These are phyloP conservation scores for Vaccinium myrtillus DNA, from an alignment of 148 eudicot species.

Conservation along the genomic window DNA sequence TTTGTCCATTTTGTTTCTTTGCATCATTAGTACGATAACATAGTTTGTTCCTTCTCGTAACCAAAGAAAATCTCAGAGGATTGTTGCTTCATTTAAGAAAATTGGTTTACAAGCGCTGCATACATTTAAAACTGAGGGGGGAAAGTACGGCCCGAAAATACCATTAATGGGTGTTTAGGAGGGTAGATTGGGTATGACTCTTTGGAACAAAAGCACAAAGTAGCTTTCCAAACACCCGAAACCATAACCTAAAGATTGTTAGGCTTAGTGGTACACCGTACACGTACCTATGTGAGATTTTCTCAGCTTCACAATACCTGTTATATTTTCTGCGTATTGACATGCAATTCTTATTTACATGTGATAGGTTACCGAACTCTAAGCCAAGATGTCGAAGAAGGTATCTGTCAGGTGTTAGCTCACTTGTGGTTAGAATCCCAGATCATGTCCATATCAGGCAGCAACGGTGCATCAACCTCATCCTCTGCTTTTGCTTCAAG, in stretches of 20 bases:
- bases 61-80: too few relatives aligned
- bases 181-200: too few relatives aligned
- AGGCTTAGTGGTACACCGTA: neutral
- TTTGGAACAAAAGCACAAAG: neutral
- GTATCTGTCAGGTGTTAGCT: slow-evolving; percentile 80
- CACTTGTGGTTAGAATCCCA: slow-evolving; percentile 73
- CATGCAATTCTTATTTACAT: neutral
- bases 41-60: too few relatives aligned
- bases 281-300: neutral
- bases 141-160: neutral
- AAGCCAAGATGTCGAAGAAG: slow-evolving; percentile 82
- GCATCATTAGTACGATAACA: neutral
- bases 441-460: slow-evolving; percentile 33
- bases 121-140: too few relatives aligned
- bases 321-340: slow-evolving; percentile 13
- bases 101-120: neutral
- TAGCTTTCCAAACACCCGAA: too few relatives aligned
- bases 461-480: slow-evolving; percentile 38
- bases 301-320: neutral
- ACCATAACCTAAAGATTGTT: neutral
- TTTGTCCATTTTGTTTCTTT: neutral
- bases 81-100: neutral
- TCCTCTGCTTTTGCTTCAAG: slow-evolving; percentile 27
- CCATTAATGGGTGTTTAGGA: too few relatives aligned
- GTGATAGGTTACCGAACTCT: slow-evolving; percentile 61